Evolutionary conservation across 2,329 filamentous ascomycete species (phyloP).

Genomic region (Fusarium chaquense): DNA sequence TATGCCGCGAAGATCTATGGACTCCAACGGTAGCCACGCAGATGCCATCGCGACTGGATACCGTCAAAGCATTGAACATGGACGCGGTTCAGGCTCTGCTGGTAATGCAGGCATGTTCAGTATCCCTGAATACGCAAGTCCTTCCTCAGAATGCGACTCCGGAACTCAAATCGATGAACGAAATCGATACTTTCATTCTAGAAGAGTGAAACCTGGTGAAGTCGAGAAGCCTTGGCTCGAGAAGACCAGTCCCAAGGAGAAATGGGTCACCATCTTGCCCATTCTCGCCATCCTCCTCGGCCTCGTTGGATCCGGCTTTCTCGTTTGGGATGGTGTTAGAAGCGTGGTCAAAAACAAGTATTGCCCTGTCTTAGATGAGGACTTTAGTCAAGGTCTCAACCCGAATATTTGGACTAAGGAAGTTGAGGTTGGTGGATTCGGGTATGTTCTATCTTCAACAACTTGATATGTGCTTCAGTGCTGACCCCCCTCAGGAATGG

Average conservation of each 20-base stretch:
- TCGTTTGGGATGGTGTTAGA: slow-evolving; percentile 80
- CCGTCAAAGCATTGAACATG: slow-evolving; percentile 31
- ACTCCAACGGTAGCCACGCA: slow-evolving; percentile 8
- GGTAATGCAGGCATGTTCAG: slow-evolving; percentile 39
- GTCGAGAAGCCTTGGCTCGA: slow-evolving; percentile 81
- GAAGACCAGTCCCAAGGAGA: slow-evolving; percentile 81
- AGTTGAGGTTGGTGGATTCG: slow-evolving; percentile 79
- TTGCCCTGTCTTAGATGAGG: slow-evolving; percentile 74
- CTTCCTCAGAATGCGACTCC: slow-evolving; percentile 57
- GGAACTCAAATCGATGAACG: slow-evolving; percentile 53
- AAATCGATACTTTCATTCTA: slow-evolving; percentile 77
- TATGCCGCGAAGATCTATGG: slow-evolving; percentile 28
- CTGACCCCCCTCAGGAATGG: slow-evolving; percentile 70
- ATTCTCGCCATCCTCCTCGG: slow-evolving; percentile 78
- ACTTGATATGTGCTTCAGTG: too few relatives aligned
- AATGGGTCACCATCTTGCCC: slow-evolving; percentile 87
- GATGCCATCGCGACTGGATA: slow-evolving; percentile 26
- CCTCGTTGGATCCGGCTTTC: slow-evolving; percentile 73
- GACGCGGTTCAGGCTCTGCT: slow-evolving; percentile 20
- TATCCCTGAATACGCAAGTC: slow-evolving; percentile 38
- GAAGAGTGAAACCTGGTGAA: slow-evolving; percentile 77
- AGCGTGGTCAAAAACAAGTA: slow-evolving; percentile 81
- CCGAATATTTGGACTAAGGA: slow-evolving; percentile 78
- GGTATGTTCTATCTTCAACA: slow-evolving; percentile 63
- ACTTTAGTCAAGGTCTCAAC: slow-evolving; percentile 71